These are phyloP conservation scores for Fusarium piperis DNA, from an alignment of 2,329 filamentous ascomycete species.

Conservation along the genomic window DNA sequence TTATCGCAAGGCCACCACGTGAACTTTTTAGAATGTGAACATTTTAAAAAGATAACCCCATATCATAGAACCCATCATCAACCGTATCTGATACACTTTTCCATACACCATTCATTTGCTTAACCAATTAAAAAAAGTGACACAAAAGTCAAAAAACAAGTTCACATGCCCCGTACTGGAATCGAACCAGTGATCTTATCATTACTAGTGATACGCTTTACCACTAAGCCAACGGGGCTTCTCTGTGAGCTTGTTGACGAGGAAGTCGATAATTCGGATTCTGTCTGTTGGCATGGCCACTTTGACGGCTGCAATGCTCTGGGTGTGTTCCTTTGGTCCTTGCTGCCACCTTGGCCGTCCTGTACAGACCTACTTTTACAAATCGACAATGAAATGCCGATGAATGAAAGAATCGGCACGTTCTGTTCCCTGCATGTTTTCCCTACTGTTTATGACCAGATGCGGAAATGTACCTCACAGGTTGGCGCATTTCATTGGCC, in stretches of 20 bases:
- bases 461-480: background rate
- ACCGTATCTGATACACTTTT: too few relatives aligned
- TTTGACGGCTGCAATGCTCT: background rate
- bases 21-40: background rate
- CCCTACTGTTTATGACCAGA: background rate
- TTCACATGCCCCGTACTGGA: constrained; percentile 30
- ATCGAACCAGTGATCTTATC: constrained; percentile 36
- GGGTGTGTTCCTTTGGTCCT: too few relatives aligned
- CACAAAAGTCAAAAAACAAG: background rate
- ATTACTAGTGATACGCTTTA: constrained; percentile 39
- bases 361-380: background rate
- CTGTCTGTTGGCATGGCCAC: background rate
- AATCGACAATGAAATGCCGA: background rate
- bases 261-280: rapidly evolving
- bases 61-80: background rate
- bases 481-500: background rate
- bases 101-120: background rate
- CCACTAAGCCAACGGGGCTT: constrained; percentile 37
- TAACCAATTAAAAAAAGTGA: background rate
- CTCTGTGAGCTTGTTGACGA: background rate
- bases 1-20: background rate
- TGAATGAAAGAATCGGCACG: background rate
- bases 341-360: background rate
- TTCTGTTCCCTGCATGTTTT: background rate
- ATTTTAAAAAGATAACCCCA: background rate